Percentiles rank a stretch among this genome's conserved stretches.
Conservation (phyloP, 2,329 filamentous ascomycete species). For the Incumbomyces lentus region DNA sequence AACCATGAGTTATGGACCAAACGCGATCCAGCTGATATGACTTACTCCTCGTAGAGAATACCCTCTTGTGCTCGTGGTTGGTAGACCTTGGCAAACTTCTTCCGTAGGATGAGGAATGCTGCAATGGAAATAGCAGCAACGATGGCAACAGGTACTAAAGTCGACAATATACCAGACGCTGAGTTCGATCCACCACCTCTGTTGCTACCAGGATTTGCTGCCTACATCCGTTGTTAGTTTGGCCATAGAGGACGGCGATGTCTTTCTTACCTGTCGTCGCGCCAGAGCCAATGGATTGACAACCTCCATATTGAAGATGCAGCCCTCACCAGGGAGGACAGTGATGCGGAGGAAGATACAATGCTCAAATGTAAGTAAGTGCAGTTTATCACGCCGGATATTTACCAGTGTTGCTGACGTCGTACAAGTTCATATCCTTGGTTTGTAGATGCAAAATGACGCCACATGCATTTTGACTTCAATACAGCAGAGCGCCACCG, state of each 20-base stretch:
- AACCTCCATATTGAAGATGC: not conserved
- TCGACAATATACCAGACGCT: conserved; percentile 37
- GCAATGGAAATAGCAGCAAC: conserved; percentile 35
- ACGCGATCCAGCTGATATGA: not conserved
- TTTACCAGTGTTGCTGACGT: too few relatives aligned
- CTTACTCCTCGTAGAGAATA: conserved; percentile 32
- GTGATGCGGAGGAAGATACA: not conserved
- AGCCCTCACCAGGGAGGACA: not conserved
- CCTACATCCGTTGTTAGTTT: not conserved
- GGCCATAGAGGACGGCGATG: not conserved
- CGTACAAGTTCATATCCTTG: not conserved
- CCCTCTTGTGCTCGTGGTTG: conserved; percentile 34
- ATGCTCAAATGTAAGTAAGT: not conserved
- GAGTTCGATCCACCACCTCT: conserved; percentile 36
- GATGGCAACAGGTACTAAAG: conserved; percentile 37
- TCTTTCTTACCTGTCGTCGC: not conserved
- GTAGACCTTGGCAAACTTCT: conserved; percentile 37
- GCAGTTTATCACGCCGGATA: too few relatives aligned
- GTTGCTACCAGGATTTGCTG: not conserved
- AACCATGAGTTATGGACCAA: not conserved
- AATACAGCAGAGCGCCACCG: not conserved
- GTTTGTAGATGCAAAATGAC: not conserved
- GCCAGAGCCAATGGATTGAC: not conserved
- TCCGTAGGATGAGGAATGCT: conserved; percentile 38
- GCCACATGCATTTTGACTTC: not conserved